These are phyloP conservation scores for Backusella tuberculispora DNA, from an alignment of 192 early-diverging fungal genomes.

Conservation along the genomic window DNA sequence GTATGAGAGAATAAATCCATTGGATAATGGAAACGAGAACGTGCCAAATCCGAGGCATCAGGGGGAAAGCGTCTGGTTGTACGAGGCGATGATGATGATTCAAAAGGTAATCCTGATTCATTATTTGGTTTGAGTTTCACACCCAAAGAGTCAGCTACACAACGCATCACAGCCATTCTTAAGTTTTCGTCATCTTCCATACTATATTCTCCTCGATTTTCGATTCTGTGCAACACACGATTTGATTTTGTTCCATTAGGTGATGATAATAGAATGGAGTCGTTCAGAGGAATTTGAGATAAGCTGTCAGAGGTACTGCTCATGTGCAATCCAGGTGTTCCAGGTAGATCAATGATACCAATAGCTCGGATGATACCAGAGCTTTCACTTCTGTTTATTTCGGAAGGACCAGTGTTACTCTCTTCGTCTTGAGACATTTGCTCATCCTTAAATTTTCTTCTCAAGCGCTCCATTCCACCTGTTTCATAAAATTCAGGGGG, in stretches of 20 bases:
- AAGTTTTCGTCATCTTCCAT: constrained; percentile 62
- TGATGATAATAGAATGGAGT: neutral
- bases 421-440: constrained; percentile 11
- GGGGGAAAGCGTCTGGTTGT: constrained; percentile 67
- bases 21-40: constrained; percentile 4
- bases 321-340: constrained; percentile 16
- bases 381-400: constrained; percentile 23
- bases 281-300: neutral
- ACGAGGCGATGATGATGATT: constrained; percentile 47
- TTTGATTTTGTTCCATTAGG: neutral
- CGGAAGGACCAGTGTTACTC: neutral
- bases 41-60: constrained; percentile 42
- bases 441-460: constrained; percentile 46
- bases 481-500: constrained; percentile 57
- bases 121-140: constrained; percentile 15
- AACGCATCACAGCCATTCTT: constrained; percentile 62
- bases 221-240: neutral
- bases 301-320: neutral
- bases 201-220: constrained; percentile 42
- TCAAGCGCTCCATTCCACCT: constrained; percentile 58
- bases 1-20: constrained; percentile 43
- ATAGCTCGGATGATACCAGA: constrained; percentile 32
- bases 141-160: constrained; percentile 64
- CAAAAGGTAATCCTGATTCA: constrained; percentile 2
- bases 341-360: constrained; percentile 41